Base-by-base conservation (phyloP, 805 yeast species). In the Spathaspora gorwiae region DNA sequence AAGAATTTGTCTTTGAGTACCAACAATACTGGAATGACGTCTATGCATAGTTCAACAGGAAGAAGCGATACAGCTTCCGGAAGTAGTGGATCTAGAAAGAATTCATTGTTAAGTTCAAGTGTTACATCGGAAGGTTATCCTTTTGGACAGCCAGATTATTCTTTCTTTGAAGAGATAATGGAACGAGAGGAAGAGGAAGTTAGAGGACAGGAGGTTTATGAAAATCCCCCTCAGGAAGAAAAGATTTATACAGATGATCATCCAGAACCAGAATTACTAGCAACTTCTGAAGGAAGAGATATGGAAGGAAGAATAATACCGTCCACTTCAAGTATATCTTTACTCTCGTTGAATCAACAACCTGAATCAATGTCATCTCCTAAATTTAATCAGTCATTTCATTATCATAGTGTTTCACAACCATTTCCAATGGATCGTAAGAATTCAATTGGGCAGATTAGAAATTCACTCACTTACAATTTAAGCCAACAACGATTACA, bases 261-360 rank as follows among this genome's bases (percentile, higher is more conserved):
- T 47, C 76, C 76, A 4, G 76, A 72, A 43, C 76, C 76, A 1
- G 66, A 65, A 45, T 54, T 72, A 26, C 54, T 70, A 33, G 75
- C 76, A 1, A 66, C 70, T 9, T 67, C 74, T 0, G 75, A 68
- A 5, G 75, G 74, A 3, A 64, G 65, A 37, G 73, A 71, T 38
- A 54, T 58, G 19, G 67, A 64, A 29, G 76, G 75, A 2, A 52
- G 66, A 26, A 46, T 71, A 39, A 65, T 71, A 24, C 75, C 75
- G 9, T 66, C 72, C n/a, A 62, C 72, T 7, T 69, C 73, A 14
- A 62, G 72, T 10, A 71, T 71, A 5, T 67, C 73, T 24, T 54
- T 71, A 2, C 56, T 71, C 9, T 66, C 72, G 3, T 56, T 71
- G 35, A 67, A 59, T 48, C 57, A 55, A 43, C 58, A 57, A 36